Percentiles rank a stretch among this genome's conserved stretches.
phyloP scores from a whole-genome alignment of 371 early-diverging fungal genomes.

The Rhizomucor miehei region DNA sequence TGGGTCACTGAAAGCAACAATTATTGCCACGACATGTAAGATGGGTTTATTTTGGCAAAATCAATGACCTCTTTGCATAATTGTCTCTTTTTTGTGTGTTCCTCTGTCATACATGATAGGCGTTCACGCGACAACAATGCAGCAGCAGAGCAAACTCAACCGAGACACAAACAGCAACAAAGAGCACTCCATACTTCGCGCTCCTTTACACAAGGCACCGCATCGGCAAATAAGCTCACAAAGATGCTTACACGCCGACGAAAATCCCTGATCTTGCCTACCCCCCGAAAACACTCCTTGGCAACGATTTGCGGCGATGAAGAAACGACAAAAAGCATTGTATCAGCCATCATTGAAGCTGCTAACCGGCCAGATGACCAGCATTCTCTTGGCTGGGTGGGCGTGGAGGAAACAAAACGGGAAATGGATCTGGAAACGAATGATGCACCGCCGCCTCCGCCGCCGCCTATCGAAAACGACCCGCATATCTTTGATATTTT shows the following conservation, averaged over 20 bases:
- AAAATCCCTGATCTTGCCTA: slow-evolving; percentile 14
- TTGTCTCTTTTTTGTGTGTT: too few species aligned
- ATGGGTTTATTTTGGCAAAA: slow-evolving; percentile 7
- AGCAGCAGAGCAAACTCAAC: background rate
- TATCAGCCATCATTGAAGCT: slow-evolving; percentile 30
- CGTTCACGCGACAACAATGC: background rate
- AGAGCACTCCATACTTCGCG: slow-evolving; percentile 18
- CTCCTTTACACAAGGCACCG: slow-evolving; percentile 12
- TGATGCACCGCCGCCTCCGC: slow-evolving; percentile 13
- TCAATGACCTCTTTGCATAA: background rate
- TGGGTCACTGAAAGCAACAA: slow-evolving; percentile 38
- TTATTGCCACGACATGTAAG: slow-evolving; percentile 9
- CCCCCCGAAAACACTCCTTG: slow-evolving; percentile 1
- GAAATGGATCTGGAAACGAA: background rate
- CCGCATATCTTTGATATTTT: slow-evolving; percentile 44
- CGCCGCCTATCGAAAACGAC: slow-evolving; percentile 43
- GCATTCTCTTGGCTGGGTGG: slow-evolving; percentile 21
- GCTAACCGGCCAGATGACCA: slow-evolving; percentile 12
- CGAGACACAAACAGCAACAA: slow-evolving; percentile 10
- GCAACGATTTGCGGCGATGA: background rate
- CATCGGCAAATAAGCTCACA: slow-evolving; percentile 23
- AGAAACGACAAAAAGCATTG: slow-evolving; percentile 18
- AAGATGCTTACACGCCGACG: slow-evolving; percentile 28
- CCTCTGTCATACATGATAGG: too few species aligned
- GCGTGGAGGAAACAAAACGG: slow-evolving; percentile 20